Percentiles rank a stretch among this genome's conserved stretches.
These are phyloP conservation scores for Monascus ruber DNA, from an alignment of 2,329 filamentous ascomycete species.

Conservation along the genomic window DNA sequence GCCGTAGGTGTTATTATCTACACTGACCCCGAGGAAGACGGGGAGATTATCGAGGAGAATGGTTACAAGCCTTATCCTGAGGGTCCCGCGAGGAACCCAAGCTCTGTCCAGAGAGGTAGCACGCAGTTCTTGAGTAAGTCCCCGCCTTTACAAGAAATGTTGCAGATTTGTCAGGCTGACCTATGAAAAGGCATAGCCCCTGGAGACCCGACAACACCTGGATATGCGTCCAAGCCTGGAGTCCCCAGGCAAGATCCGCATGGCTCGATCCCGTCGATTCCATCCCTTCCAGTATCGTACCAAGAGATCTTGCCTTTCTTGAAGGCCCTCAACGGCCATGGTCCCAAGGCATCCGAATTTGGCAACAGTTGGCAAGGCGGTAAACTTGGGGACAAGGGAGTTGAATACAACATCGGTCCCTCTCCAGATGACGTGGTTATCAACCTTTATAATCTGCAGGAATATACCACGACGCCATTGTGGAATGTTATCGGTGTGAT, in stretches of 20 bases:
- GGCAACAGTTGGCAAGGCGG: constrained; percentile 61
- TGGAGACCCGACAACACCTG: constrained; percentile 79
- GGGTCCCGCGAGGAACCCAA: constrained; percentile 77
- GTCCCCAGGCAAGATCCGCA: constrained; percentile 62
- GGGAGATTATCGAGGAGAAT: constrained; percentile 66
- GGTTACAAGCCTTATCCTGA: constrained; percentile 70
- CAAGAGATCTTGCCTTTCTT: constrained; percentile 74
- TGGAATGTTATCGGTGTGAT: constrained; percentile 92
- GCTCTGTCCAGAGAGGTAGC: constrained; percentile 81
- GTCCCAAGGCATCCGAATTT: constrained; percentile 64
- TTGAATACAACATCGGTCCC: constrained; percentile 76
- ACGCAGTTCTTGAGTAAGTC: constrained; percentile 65
- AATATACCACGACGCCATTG: constrained; percentile 68
- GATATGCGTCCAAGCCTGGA: constrained; percentile 88
- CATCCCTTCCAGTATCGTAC: constrained; percentile 86
- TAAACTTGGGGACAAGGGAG: constrained; percentile 66
- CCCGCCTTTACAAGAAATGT: background rate
- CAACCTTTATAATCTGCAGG: constrained; percentile 67
- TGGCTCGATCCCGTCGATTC: constrained; percentile 66
- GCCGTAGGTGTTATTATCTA: constrained; percentile 81
- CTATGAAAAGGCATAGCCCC: constrained; percentile 40
- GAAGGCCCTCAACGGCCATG: constrained; percentile 81
- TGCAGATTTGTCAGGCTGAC: background rate
- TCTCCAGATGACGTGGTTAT: constrained; percentile 60
- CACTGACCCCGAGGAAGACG: constrained; percentile 81